phyloP scores from a whole-genome alignment of 306 rosid species.

The Cicer arietinum region DNA sequence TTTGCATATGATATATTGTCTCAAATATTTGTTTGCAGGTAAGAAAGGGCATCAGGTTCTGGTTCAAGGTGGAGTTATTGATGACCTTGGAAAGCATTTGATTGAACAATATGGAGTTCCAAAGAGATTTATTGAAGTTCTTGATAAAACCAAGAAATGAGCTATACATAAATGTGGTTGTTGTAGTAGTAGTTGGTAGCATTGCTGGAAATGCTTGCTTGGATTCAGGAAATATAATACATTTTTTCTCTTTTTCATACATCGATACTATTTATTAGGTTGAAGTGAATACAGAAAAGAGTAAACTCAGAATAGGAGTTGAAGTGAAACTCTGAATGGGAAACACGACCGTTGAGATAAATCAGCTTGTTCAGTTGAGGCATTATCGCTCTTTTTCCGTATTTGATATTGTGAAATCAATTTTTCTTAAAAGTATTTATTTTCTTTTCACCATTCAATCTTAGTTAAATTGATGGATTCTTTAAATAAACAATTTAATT shows the following conservation, averaged over 20 bases:
- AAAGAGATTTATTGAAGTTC: conserved; percentile 89
- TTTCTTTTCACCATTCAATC: too few relatives aligned
- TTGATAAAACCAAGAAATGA: conserved; percentile 82
- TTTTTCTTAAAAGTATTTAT: too few relatives aligned
- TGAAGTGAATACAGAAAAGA: conserved; percentile 25
- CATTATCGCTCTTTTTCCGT: background rate
- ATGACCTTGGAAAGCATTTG: conserved; percentile 81
- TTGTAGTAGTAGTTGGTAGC: conserved; percentile 8
- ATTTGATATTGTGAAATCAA: background rate
- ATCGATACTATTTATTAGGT: background rate
- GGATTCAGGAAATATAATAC: conserved; percentile 24
- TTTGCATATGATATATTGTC: background rate
- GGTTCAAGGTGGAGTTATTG: conserved; percentile 96
- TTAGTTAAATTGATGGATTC: too few relatives aligned
- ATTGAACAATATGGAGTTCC: conserved; percentile 90
- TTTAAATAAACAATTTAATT: too few relatives aligned
- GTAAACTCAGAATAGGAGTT: conserved; percentile 19
- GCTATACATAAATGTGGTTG: conserved; percentile 6
- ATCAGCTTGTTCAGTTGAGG: conserved; percentile 10
- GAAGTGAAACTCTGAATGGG: conserved; percentile 1
- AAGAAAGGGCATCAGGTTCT: conserved; percentile 88
- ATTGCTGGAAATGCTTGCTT: conserved; percentile 3
- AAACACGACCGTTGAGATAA: background rate
- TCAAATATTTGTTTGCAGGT: conserved; percentile 54
- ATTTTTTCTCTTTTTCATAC: conserved; percentile 26